Evolutionary conservation across 208 protist species (phyloP).

Genomic region (Endotrypanum monterogeii): DNA sequence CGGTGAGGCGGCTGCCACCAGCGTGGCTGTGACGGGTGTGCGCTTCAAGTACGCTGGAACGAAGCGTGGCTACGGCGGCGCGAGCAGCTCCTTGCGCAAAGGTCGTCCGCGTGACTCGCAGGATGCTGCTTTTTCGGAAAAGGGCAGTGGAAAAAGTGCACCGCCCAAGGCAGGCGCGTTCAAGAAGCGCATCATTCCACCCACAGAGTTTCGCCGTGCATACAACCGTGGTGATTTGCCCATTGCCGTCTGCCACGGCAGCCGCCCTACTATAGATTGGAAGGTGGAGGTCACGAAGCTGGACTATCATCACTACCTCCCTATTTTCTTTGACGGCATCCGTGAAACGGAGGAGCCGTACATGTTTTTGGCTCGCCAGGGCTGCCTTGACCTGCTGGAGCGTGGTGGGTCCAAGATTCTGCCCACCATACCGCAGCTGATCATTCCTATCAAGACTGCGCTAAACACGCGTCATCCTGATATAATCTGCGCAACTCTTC

Average conservation of each 20-base stretch:
- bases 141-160: slow-evolving; percentile 76
- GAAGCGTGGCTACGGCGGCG: slow-evolving; percentile 83
- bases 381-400: slow-evolving; percentile 95
- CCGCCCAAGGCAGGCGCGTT: slow-evolving; percentile 91
- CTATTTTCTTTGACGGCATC: slow-evolving; percentile 99
- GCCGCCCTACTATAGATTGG: slow-evolving; percentile 91
- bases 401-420: slow-evolving; percentile 96
- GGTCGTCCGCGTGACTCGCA: slow-evolving; percentile 64
- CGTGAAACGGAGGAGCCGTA: slow-evolving; percentile 98
- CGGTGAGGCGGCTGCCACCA: slow-evolving; percentile 15
- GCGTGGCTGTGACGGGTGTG: slow-evolving; percentile 29
- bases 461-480: slow-evolving; percentile 98
- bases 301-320: slow-evolving; percentile 99
- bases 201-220: slow-evolving; percentile 97
- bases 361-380: slow-evolving; percentile 97
- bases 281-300: slow-evolving; percentile 98
- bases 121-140: slow-evolving; percentile 77
- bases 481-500: slow-evolving; percentile 96
- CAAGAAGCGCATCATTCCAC: slow-evolving; percentile 72
- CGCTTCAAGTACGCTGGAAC: slow-evolving; percentile 75
- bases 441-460: slow-evolving; percentile 99
- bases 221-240: slow-evolving; percentile 99
- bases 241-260: slow-evolving; percentile 94
- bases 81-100: slow-evolving; percentile 87
- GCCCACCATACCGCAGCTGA: slow-evolving; percentile 98